Evolutionary conservation across 192 early-diverging fungal genomes (phyloP).

Genomic region (Umbelopsis vinacea): DNA sequence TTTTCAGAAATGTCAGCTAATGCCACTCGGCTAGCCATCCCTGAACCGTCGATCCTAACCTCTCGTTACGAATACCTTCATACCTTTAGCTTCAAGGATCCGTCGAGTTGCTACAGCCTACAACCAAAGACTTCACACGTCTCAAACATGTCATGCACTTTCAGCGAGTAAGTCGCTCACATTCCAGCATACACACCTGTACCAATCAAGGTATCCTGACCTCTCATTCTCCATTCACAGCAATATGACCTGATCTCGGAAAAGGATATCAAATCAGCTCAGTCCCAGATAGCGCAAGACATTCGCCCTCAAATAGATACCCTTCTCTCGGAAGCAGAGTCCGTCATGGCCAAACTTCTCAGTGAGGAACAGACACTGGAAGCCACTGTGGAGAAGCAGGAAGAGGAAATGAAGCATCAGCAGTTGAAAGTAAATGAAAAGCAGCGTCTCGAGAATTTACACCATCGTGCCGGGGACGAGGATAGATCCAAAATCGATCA

Average conservation of each 20-base stretch:
- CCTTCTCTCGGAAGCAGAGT: slow-evolving; percentile 5
- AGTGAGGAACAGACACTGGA: slow-evolving; percentile 5
- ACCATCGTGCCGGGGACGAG: background rate
- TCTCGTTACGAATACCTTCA: background rate
- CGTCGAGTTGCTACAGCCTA: slow-evolving; percentile 5
- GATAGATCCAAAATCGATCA: background rate
- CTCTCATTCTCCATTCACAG: background rate
- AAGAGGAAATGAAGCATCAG: slow-evolving; percentile 8
- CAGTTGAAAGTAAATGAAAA: background rate
- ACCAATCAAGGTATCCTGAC: too few species aligned
- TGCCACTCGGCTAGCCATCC: too few species aligned
- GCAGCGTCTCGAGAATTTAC: background rate
- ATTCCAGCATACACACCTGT: too few species aligned
- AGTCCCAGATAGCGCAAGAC: slow-evolving; percentile 11
- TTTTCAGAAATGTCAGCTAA: too few species aligned
- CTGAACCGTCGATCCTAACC: too few species aligned
- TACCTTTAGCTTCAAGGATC: background rate
- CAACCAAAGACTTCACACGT: slow-evolving; percentile 13
- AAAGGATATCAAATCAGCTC: slow-evolving; percentile 16
- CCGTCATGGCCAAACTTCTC: background rate
- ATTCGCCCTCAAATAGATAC: slow-evolving; percentile 10
- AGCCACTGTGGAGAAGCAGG: slow-evolving; percentile 5
- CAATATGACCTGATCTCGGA: slow-evolving; percentile 20
- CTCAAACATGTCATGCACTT: slow-evolving; percentile 9
- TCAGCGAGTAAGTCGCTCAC: slow-evolving; percentile 11